These are phyloP conservation scores for Termitomyces sp. DNA, from an alignment of 768 basidiomycete species.

Conservation along the genomic window DNA sequence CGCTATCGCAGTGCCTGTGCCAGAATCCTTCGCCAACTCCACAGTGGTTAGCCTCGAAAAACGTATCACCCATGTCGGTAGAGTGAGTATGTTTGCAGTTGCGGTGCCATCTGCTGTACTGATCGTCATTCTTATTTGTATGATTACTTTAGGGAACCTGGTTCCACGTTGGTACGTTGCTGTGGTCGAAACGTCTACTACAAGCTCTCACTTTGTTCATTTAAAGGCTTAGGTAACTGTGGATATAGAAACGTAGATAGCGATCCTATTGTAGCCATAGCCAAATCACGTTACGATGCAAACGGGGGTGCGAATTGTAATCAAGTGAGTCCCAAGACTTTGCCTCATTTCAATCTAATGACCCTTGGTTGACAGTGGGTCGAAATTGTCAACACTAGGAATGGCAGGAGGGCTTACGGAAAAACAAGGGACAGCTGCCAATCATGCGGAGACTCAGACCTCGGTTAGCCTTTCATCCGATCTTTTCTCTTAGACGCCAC, in stretches of 20 bases:
- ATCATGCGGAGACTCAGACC: conserved; percentile 42
- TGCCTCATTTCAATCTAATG: conserved; percentile 5
- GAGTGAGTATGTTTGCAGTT: conserved; percentile 34
- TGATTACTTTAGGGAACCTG: conserved; percentile 54
- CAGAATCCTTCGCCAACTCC: conserved; percentile 25
- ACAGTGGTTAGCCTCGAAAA: conserved; percentile 34
- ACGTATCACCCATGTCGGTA: conserved; percentile 48
- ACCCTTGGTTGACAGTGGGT: conserved; percentile 41
- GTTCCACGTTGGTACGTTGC: conserved; percentile 44
- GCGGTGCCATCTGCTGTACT: not conserved
- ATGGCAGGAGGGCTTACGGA: conserved; percentile 44
- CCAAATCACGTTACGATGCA: conserved; percentile 43
- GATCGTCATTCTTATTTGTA: conserved; percentile 2
- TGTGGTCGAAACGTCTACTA: not conserved
- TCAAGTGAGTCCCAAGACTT: conserved; percentile 37
- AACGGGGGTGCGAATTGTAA: conserved; percentile 52
- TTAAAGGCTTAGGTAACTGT: conserved; percentile 55
- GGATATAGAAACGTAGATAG: conserved; percentile 42
- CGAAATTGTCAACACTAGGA: conserved; percentile 52
- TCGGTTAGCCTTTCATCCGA: conserved; percentile 36
- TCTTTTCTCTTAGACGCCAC: not conserved
- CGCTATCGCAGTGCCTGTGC: conserved; percentile 41
- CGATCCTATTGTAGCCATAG: conserved; percentile 60
- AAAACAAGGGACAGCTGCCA: conserved; percentile 54
- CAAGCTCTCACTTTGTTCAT: conserved; percentile 9